Conservation (phyloP, 371 early-diverging fungal genomes). For the Synchytrium microbalum region DNA sequence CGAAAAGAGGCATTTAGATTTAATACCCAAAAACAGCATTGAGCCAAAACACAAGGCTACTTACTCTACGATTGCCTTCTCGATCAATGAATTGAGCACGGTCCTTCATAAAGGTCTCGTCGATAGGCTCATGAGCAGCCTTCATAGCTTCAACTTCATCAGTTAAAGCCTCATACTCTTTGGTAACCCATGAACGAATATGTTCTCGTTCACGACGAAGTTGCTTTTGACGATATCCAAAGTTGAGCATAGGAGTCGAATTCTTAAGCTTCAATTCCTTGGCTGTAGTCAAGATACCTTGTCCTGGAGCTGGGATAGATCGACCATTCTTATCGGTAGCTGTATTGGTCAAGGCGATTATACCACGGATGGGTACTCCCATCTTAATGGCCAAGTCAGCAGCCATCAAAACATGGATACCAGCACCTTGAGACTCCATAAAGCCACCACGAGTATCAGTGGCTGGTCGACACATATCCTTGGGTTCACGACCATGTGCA, state of each 20-base stretch:
- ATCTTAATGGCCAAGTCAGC: constrained; percentile 86
- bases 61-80: constrained; percentile 62
- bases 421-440: constrained; percentile 93
- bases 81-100: constrained; percentile 75
- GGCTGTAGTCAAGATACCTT: constrained; percentile 92
- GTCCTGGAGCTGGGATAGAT: constrained; percentile 92
- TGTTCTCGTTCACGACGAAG: constrained; percentile 68
- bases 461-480: constrained; percentile 88
- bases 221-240: constrained; percentile 86
- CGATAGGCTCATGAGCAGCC: constrained; percentile 45
- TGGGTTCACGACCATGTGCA: constrained; percentile 77
- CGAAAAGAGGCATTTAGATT: constrained; percentile 3
- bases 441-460: constrained; percentile 90
- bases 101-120: constrained; percentile 64
- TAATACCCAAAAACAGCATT: neutral
- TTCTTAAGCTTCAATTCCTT: constrained; percentile 61
- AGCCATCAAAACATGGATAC: constrained; percentile 84
- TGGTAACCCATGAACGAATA: constrained; percentile 79
- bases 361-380: constrained; percentile 91
- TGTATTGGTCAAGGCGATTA: constrained; percentile 86
- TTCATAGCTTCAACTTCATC: constrained; percentile 70
- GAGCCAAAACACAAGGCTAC: neutral
- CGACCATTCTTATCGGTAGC: constrained; percentile 96
- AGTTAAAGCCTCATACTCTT: constrained; percentile 63
- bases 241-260: constrained; percentile 71